Evolutionary conservation across 1,139 yeast genomes (phyloP), one percentile per base, ranked within the genome.

Genomic region (Protomyces pachydermus): DNA sequence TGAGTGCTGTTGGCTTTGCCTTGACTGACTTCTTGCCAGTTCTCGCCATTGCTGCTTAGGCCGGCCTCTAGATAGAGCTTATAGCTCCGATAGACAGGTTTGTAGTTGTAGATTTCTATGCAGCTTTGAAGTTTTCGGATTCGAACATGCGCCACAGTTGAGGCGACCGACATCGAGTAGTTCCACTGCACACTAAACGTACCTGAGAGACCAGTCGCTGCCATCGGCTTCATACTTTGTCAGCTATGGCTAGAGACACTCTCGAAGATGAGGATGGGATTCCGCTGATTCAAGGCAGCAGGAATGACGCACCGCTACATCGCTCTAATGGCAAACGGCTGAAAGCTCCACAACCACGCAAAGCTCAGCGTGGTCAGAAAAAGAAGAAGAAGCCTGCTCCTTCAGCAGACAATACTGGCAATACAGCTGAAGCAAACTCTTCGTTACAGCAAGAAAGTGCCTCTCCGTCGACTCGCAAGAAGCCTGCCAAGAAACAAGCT

Each of bases 21-120:
- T 58, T 58, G 56, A 48, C 46, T 9, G 62, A 58, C 42, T 52
- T 58, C 25, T 58, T 58, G 23, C 62, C 62, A 4, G 62, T 58
- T 8, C 62, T 50, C 5, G 62, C 62, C 62, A 58, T 58, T 6
- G 32, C 32, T 25, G 32, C 1, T 2, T 25, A 25, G 32, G 8
- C 32, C 32, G 32, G 32, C 8, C 8, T 6, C 8, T 6, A 28
- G 32, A 28, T 28, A 28, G 32, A 28, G 32, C 32, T 28, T 28
- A 28, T 6, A 28, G 32, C 32, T 28, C 0, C 32, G 8, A 6
- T 6, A 28, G 8, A 28, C 4, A 28, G 32, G 32, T 28, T 28
- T 28, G 5, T 28, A 28, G 32, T 28, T 28, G 32, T 28, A 28
- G 5, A 28, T 1, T 28, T 28, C 8, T 28, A 6, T 28, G 32